Percentiles rank a stretch among this genome's conserved stretches.
These are phyloP conservation scores for Xylariaceae sp. DNA, from an alignment of 2,329 filamentous ascomycete genomes.

Conservation along the genomic window DNA sequence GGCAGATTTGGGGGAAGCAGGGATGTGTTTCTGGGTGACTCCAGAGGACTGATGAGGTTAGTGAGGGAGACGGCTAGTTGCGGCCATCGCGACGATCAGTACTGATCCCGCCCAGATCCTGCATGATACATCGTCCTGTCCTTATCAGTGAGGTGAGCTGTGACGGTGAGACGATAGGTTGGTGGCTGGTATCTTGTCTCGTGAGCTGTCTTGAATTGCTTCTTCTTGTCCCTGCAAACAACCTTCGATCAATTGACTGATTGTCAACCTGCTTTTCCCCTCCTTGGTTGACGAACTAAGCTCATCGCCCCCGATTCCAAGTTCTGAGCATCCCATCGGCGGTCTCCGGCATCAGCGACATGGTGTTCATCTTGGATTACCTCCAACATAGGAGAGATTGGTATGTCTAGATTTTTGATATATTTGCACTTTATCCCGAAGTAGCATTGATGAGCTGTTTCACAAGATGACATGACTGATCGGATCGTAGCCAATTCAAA, in stretches of 20 bases:
- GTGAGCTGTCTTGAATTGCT: too few relatives aligned
- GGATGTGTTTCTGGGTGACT: background rate
- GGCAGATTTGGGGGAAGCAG: too few relatives aligned
- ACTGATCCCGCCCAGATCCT: too few relatives aligned
- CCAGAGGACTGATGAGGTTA: conserved; percentile 25
- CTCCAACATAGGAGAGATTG: conserved; percentile 68
- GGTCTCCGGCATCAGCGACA: conserved; percentile 16
- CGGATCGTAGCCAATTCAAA: conserved; percentile 63
- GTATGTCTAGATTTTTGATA: conserved; percentile 42
- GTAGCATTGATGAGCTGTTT: background rate
- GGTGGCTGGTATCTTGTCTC: too few relatives aligned
- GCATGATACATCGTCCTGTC: too few relatives aligned
- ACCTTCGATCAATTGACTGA: too few relatives aligned
- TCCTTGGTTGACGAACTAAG: background rate
- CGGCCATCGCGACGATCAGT: conserved; percentile 2
- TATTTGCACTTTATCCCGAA: background rate
- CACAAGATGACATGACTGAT: conserved; percentile 28
- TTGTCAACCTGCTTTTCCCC: background rate
- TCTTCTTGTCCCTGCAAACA: too few relatives aligned
- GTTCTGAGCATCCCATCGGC: background rate
- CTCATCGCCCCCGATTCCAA: background rate
- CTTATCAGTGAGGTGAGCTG: too few relatives aligned
- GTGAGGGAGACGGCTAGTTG: conserved; percentile 8
- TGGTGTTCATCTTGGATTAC: conserved; percentile 51
- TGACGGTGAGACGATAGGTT: background rate